A percentile compares a stretch with the other conserved stretches of the same genome.
phyloP scores from a whole-genome alignment of 768 basidiomycete species.

The Imleria badia region DNA sequence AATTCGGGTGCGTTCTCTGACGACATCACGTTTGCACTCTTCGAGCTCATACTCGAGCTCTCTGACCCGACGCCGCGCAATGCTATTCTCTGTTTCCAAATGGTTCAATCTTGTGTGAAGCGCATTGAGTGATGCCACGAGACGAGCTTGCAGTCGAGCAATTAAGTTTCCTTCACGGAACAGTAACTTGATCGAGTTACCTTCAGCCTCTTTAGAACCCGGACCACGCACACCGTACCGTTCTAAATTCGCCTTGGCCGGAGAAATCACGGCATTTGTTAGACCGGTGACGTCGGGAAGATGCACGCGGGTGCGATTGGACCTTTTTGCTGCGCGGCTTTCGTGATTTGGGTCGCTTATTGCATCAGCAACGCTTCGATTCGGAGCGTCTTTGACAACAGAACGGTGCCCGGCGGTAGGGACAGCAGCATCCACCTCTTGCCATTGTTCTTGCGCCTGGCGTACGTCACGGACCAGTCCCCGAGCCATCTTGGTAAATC shows the following conservation, averaged over 20 bases:
- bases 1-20: conserved; percentile 63
- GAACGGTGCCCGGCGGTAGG: conserved; percentile 1
- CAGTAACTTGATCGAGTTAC: conserved; percentile 35
- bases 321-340: conserved; percentile 17
- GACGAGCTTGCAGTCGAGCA: conserved; percentile 45
- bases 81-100: conserved; percentile 78
- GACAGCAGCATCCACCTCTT: conserved; percentile 8
- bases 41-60: conserved; percentile 89
- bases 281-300: conserved; percentile 85
- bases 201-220: conserved; percentile 60
- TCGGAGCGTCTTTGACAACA: conserved; percentile 26
- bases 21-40: conserved; percentile 75
- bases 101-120: conserved; percentile 69
- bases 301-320: conserved; percentile 45
- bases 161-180: neutral
- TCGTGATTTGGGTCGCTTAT: conserved; percentile 6
- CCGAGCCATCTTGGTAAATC: conserved; percentile 59
- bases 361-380: conserved; percentile 22
- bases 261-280: conserved; percentile 75
- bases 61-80: conserved; percentile 77
- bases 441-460: conserved; percentile 33
- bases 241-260: conserved; percentile 53
- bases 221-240: conserved; percentile 51
- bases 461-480: conserved; percentile 58
- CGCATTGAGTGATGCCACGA: conserved; percentile 57